Percentiles rank a stretch among this genome's conserved stretches.
phyloP scores from a whole-genome alignment of 495 filamentous ascomycete genomes.

The Aspergillus leporis region DNA sequence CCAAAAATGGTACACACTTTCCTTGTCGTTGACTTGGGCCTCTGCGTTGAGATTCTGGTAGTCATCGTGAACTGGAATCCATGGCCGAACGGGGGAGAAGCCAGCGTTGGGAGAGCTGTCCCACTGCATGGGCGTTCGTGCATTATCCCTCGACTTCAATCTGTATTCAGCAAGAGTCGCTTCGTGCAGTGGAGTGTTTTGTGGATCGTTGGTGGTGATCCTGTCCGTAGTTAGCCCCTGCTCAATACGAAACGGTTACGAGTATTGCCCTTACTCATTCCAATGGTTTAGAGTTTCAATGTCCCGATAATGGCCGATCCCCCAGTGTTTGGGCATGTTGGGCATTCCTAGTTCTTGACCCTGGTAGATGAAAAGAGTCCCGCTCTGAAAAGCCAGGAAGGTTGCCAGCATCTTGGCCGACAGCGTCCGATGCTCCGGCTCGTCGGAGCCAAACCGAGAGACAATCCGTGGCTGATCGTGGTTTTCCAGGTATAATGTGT shows the following conservation, averaged over 20 bases:
- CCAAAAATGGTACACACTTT: constrained; percentile 45
- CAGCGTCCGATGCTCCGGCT: constrained; percentile 35
- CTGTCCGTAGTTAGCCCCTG: constrained; percentile 23
- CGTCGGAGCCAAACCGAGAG: constrained; percentile 51
- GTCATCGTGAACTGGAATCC: constrained; percentile 54
- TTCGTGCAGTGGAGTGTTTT: constrained; percentile 20
- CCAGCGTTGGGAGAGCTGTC: constrained; percentile 38
- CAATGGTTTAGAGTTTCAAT: constrained; percentile 62
- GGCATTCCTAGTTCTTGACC: constrained; percentile 70
- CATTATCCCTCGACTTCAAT: constrained; percentile 46
- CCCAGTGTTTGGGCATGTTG: constrained; percentile 56
- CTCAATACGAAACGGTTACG: neutral
- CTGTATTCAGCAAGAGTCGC: constrained; percentile 16
- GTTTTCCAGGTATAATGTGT: constrained; percentile 62
- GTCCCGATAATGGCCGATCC: constrained; percentile 60
- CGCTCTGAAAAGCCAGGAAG: constrained; percentile 52
- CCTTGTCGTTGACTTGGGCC: constrained; percentile 31
- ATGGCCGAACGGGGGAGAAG: constrained; percentile 45
- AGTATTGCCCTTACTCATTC: constrained; percentile 28
- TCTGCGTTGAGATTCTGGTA: constrained; percentile 41
- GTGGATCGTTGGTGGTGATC: neutral
- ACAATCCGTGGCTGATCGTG: constrained; percentile 61
- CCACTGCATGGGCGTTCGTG: constrained; percentile 50
- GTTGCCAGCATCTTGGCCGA: constrained; percentile 60
- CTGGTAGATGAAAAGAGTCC: constrained; percentile 69